These are phyloP conservation scores for Trichoderma sp. DNA, from an alignment of 2,329 filamentous ascomycete genomes.

Conservation along the genomic window DNA sequence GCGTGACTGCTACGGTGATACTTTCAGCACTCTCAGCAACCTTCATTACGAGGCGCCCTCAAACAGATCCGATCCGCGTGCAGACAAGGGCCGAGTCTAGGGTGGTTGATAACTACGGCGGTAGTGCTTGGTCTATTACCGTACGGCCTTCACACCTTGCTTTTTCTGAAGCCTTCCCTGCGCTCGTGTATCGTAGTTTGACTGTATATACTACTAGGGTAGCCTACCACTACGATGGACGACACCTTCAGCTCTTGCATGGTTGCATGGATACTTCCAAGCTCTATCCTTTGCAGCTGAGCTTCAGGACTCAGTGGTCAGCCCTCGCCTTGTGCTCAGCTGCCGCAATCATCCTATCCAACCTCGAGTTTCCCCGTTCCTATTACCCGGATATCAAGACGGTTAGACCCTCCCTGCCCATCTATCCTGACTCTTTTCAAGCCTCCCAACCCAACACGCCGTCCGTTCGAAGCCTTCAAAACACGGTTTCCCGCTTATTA, in stretches of 20 bases:
- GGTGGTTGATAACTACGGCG: neutral
- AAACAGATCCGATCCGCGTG: constrained; percentile 24
- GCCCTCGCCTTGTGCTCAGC: constrained; percentile 1
- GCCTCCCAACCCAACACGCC: no score
- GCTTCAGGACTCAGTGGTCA: constrained; percentile 1
- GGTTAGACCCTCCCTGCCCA: no score
- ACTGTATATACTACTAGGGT: neutral
- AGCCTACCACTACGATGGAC: no score
- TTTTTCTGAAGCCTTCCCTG: neutral
- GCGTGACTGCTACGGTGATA: constrained; percentile 3
- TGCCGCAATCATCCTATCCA: no score
- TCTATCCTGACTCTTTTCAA: no score
- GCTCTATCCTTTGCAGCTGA: neutral
- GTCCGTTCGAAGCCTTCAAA: no score
- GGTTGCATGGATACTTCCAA: neutral
- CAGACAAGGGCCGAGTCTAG: constrained; percentile 12
- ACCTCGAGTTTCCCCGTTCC: no score
- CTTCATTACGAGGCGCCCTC: neutral
- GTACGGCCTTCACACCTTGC: neutral
- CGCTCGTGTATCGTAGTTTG: neutral
- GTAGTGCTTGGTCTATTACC: neutral
- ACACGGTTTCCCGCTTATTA: no score
- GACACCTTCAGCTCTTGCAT: no score
- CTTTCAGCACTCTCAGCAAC: neutral
- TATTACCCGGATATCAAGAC: no score